Conservation (phyloP, 2,329 filamentous ascomycete genomes). For the Orbilia ellipsospora region DNA sequence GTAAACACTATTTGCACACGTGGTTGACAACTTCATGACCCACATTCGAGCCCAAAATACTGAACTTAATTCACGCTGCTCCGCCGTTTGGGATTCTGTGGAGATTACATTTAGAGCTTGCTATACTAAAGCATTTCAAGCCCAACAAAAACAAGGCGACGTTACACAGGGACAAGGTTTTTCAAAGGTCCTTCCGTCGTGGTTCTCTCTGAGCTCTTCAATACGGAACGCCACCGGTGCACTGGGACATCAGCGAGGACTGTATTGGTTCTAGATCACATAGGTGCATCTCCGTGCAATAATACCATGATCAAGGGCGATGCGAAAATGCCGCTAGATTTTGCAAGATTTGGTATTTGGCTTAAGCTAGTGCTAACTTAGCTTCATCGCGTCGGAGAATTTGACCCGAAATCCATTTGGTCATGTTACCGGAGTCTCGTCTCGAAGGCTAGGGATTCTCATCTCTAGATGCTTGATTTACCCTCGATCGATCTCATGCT, state of each 20-base stretch:
- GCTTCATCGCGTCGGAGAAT: no score
- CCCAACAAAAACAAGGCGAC: neutral
- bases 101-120: no score
- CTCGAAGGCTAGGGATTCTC: no score
- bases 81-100: no score
- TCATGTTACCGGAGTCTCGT: no score
- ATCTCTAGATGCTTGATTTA: no score
- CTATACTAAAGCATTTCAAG: neutral
- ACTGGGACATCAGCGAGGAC: slow-evolving; percentile 1
- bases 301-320: neutral
- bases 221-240: slow-evolving; percentile 21
- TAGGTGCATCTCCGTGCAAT: slow-evolving; percentile 12
- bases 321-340: no score
- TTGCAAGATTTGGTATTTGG: no score
- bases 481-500: no score
- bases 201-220: slow-evolving; percentile 25
- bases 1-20: slow-evolving; percentile 19
- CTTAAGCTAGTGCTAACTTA: no score
- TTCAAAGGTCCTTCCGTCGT: slow-evolving; percentile 19
- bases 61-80: neutral
- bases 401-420: no score
- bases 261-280: slow-evolving; percentile 28
- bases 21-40: slow-evolving; percentile 21
- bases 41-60: neutral
- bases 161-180: slow-evolving; percentile 51